phyloP scores from a whole-genome alignment of 148 eudicot species.

The Rhododendron vialii region DNA sequence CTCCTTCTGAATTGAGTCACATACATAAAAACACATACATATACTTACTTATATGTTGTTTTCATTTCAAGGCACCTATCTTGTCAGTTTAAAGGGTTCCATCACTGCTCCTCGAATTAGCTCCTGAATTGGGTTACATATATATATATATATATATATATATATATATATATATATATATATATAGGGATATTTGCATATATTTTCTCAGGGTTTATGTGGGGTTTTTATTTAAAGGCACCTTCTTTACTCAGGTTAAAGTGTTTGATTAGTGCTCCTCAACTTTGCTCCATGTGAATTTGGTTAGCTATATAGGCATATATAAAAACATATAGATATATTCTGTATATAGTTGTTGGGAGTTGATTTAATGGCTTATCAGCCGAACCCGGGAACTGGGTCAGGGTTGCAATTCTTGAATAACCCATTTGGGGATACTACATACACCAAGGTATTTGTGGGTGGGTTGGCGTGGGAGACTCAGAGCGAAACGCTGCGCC shows the following conservation, averaged over 20 bases:
- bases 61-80: background rate
- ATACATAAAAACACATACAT: background rate
- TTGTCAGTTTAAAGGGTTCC: background rate
- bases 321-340: background rate
- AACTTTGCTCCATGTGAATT: background rate
- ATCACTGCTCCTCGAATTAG: background rate
- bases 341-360: conserved; percentile 2
- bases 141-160: background rate
- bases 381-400: conserved; percentile 10
- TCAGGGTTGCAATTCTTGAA: conserved; percentile 13
- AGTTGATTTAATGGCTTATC: conserved; percentile 13
- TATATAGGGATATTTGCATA: background rate
- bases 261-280: background rate
- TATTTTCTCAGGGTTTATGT: background rate
- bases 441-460: conserved; percentile 30
- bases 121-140: background rate
- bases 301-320: background rate
- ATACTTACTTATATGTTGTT: background rate
- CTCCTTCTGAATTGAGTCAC: background rate
- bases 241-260: background rate
- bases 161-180: background rate
- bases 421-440: conserved; percentile 20
- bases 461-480: conserved; percentile 35
- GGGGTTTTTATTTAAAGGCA: background rate
- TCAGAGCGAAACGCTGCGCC: conserved; percentile 18